These are phyloP conservation scores for Secale cereale DNA, from an alignment of 176 grass and related monocot species.

Conservation along the genomic window DNA sequence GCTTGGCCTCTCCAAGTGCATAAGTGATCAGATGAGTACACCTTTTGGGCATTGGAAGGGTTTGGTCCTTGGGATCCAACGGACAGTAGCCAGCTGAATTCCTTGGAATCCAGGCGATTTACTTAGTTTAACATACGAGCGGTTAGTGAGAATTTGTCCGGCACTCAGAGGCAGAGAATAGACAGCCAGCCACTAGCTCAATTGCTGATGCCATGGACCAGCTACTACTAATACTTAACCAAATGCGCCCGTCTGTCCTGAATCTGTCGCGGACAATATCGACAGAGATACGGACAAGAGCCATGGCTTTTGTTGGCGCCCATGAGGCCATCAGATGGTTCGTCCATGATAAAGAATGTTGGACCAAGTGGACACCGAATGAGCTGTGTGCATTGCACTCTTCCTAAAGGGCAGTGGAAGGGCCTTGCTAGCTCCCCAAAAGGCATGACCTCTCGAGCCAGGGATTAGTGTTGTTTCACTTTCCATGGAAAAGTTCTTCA, in stretches of 20 bases:
- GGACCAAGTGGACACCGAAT: not conserved
- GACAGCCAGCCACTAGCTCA: not conserved
- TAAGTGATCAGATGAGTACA: not conserved
- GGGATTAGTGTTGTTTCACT: too few relatives aligned
- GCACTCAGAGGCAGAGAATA: not conserved
- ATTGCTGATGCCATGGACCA: not conserved
- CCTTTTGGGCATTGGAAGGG: not conserved
- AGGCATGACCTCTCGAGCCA: slow-evolving; percentile 25
- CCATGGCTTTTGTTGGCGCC: not conserved
- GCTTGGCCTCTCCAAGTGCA: too few relatives aligned
- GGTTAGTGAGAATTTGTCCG: not conserved
- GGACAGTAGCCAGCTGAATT: not conserved
- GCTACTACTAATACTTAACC: not conserved
- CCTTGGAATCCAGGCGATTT: too few relatives aligned
- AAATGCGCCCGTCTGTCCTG: not conserved
- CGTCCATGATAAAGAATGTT: slow-evolving; percentile 8
- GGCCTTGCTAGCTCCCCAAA: slow-evolving; percentile 20
- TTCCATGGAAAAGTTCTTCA: too few relatives aligned
- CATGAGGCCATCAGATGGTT: not conserved
- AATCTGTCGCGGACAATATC: slow-evolving; percentile 4
- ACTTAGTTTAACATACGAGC: not conserved
- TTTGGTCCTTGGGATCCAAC: not conserved
- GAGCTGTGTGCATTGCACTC: slow-evolving; percentile 20
- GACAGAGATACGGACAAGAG: not conserved
- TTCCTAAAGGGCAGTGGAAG: not conserved